Evolutionary conservation across 441 rosid genomes (phyloP).

Genomic region (Eugenia klotzschiana): DNA sequence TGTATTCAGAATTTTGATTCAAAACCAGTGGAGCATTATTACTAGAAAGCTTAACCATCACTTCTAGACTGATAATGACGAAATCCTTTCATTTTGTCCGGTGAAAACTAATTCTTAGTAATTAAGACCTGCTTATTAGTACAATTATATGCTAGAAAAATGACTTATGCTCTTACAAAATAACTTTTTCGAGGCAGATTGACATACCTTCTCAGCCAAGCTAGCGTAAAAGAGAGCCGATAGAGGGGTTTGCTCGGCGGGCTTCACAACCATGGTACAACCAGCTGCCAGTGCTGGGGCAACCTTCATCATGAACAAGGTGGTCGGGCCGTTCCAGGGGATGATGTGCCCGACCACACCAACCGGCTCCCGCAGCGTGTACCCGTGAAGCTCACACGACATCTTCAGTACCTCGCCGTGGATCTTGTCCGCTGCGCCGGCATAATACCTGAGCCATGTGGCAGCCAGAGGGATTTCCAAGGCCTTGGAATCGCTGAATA

Average conservation of each 20-base stretch:
- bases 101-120: not conserved
- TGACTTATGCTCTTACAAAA: not conserved
- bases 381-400: constrained; percentile 25
- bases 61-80: not conserved
- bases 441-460: constrained; percentile 44
- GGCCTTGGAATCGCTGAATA: constrained; percentile 28
- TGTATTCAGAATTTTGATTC: not conserved
- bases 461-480: constrained; percentile 38
- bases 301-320: not conserved
- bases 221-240: constrained; percentile 62
- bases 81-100: not conserved
- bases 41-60: not conserved
- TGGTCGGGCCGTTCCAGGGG: constrained; percentile 1
- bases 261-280: not conserved
- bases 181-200: not conserved
- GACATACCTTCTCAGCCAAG: constrained; percentile 47
- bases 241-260: constrained; percentile 2
- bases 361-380: not conserved
- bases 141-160: not conserved
- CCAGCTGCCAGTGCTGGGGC: constrained; percentile 1
- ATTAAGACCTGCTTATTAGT: not conserved
- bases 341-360: constrained; percentile 1
- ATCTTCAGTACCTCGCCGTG: constrained; percentile 51
- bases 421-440: constrained; percentile 83
- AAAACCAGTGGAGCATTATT: not conserved